A percentile compares a stretch with the other conserved stretches of the same genome.
Evolutionary conservation across 202 grass and related monocot species (phyloP).

Genomic region (Hordeum pubiflorum): DNA sequence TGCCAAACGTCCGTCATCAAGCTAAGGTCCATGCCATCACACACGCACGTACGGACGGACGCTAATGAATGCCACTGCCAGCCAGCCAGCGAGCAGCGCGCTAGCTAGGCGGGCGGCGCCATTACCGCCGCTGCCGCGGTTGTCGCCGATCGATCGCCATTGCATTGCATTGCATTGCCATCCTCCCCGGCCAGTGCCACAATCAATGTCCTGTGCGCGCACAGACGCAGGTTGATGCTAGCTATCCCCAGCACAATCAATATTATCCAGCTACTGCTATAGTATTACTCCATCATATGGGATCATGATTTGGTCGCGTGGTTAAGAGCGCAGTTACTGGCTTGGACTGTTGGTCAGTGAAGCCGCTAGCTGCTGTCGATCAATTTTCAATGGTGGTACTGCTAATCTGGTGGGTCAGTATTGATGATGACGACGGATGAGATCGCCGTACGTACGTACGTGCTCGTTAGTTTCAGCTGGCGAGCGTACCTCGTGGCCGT

Average conservation of each 20-base stretch:
- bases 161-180: neutral
- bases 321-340: conserved; percentile 12
- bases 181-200: neutral
- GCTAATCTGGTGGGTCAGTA: neutral
- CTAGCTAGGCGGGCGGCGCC: neutral
- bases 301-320: conserved; percentile 19
- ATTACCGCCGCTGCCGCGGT: neutral
- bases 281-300: neutral
- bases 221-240: conserved; percentile 10
- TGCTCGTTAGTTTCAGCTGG: neutral
- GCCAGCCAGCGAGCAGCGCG: neutral
- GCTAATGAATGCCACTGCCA: neutral
- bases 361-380: neutral
- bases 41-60: neutral
- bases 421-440: neutral
- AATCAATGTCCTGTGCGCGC: conserved; percentile 34
- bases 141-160: neutral
- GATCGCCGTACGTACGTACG: neutral
- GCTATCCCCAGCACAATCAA: neutral
- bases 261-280: neutral
- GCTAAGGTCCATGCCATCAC: neutral
- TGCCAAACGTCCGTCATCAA: neutral
- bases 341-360: neutral
- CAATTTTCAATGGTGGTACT: neutral
- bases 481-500: conserved; percentile 55